Evolutionary conservation across 768 basidiomycete genomes (phyloP).

Genomic region (Dioszegia aurantiaca): DNA sequence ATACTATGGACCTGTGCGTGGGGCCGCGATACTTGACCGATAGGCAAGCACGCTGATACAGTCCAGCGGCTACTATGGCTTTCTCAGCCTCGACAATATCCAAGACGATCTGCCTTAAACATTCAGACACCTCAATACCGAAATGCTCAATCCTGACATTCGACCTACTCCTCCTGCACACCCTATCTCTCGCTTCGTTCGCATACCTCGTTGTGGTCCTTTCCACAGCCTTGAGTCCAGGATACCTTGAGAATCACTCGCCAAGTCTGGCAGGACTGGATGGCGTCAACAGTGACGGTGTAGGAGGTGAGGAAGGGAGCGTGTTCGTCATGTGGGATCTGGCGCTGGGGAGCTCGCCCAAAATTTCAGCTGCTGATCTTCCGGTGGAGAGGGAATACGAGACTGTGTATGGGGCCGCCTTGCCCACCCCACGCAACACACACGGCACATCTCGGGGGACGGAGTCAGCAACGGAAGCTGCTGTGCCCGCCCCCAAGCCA

Average conservation of each 20-base stretch:
- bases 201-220: constrained; percentile 37
- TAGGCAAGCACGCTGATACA: too few relatives aligned
- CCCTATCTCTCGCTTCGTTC: constrained; percentile 29
- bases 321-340: constrained; percentile 49
- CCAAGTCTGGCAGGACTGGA: background rate
- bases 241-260: constrained; percentile 14
- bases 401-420: constrained; percentile 1
- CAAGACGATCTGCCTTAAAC: constrained; percentile 22
- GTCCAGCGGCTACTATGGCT: constrained; percentile 45
- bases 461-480: too few relatives aligned
- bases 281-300: background rate
- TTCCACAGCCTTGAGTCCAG: constrained; percentile 28
- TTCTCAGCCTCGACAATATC: constrained; percentile 39
- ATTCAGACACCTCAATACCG: constrained; percentile 17
- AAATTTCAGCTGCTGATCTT: constrained; percentile 8
- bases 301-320: constrained; percentile 13
- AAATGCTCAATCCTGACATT: constrained; percentile 38
- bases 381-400: background rate
- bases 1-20: constrained; percentile 47
- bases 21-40: too few relatives aligned
- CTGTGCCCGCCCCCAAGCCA: background rate
- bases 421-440: background rate
- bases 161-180: constrained; percentile 38
- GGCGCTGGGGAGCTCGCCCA: constrained; percentile 34
- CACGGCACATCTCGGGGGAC: too few relatives aligned